phyloP scores from a whole-genome alignment of 176 grass and related monocot species.

The barley (Hordeum vulgare) region MorexV3_pseudomolecules_assembly NC_058522.1:319762497-319762996 shows the following conservation, averaged over 20 bases:
- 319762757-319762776: constrained; percentile 9
- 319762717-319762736: neutral
- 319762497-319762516: neutral
- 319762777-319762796: constrained; percentile 1
- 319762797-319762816: neutral
- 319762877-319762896: constrained; percentile 69
- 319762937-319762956: constrained; percentile 91
- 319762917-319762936: constrained; percentile 95
- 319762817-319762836: neutral
- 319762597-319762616: neutral
- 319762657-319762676: constrained; percentile 93
- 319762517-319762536: neutral
- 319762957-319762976: constrained; percentile 96
- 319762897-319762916: constrained; percentile 97
- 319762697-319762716: constrained; percentile 63
- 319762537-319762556: neutral
- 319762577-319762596: constrained; percentile 11
- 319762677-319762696: constrained; percentile 93
- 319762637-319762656: constrained; percentile 89
- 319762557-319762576: constrained; percentile 5
- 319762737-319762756: neutral
- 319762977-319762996: constrained; percentile 95
- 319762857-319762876: constrained; percentile 35
- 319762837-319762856: neutral
- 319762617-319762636: constrained; percentile 50